Evolutionary conservation across 2,329 filamentous ascomycete species (phyloP), one percentile per base, ranked within the genome.

Genomic region (Colletotrichum noveboracense): DNA sequence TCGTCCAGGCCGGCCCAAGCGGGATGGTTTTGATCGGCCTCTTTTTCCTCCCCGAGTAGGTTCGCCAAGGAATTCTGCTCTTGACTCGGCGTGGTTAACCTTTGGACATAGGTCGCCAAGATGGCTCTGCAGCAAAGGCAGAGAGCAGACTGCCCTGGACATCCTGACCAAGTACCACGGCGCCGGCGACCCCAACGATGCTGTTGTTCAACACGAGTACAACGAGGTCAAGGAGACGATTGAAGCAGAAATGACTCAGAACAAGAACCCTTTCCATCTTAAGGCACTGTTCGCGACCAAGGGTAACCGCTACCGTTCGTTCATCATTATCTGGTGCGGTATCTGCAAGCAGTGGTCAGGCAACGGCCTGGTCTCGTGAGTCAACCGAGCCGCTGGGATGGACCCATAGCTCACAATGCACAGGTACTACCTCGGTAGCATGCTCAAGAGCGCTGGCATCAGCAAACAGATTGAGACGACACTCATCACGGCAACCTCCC

Each of bases 121-220:
- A 18, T 76, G 74, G 74, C 70, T 73, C 24, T 76, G 70, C 32
- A 76, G 74, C 28, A 74, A 73, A 34, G 74, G 74, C 70, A 73
- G 14, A 24, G 70, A 76, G 71, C 86, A 90, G 78, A 85, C 86
- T 1, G 81, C 84, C 0, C 87, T 90, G 28, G 89, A 91, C 4
- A 85, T 90, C 21, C 86, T 94, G 75, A 87, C 88, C 21, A 91
- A 89, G 77, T 93, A 90, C 79, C 92, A 92, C 78, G 90, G 89
- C 16, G 87, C 93, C 66, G 91, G 90, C 3, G 87, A 91, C 77
- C 86, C 86, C 3, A 82, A 84, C 64, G 88, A 86, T 1, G 86
- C 87, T 0, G 85, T 91, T 69, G 90, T 91, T 7, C 87, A 89
- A 77, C 82, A 89, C 24, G 89, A 91, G 77, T 89, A 88, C 77